A percentile compares a stretch with the other conserved stretches of the same genome.
phyloP scores from a whole-genome alignment of 2,329 filamentous ascomycete species.

The Neofusicoccum sp. region DNA sequence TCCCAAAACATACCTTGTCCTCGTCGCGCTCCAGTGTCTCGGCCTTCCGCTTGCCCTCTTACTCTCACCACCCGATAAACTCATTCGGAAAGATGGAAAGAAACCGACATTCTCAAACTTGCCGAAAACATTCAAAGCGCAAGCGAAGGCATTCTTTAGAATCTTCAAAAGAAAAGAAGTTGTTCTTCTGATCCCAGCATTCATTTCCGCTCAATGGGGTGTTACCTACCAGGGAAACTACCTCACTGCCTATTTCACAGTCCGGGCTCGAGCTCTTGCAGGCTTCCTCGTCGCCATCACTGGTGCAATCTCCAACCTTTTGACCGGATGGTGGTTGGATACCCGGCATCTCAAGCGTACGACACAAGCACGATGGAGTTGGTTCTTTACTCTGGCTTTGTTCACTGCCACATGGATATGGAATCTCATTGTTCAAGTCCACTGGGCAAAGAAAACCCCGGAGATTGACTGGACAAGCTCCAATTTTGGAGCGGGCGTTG shows the following conservation, averaged over 20 bases:
- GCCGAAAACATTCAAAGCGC: constrained; percentile 30
- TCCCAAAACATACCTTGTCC: constrained; percentile 43
- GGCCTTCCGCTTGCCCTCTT: constrained; percentile 50
- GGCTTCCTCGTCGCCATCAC: constrained; percentile 51
- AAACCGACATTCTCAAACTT: constrained; percentile 20
- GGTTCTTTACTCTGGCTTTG: constrained; percentile 44
- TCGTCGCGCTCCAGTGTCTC: constrained; percentile 51
- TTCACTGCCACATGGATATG: constrained; percentile 53
- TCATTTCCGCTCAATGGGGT: constrained; percentile 57
- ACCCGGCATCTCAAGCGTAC: constrained; percentile 45
- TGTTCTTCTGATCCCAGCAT: constrained; percentile 52
- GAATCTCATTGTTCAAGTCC: constrained; percentile 47
- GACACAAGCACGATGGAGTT: constrained; percentile 31
- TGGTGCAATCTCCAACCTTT: constrained; percentile 49
- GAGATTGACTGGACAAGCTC: constrained; percentile 52
- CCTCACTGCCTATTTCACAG: constrained; percentile 56
- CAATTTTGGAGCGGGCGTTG: constrained; percentile 52
- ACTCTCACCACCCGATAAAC: constrained; percentile 50
- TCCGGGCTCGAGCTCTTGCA: constrained; percentile 51
- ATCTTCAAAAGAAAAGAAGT: constrained; percentile 50
- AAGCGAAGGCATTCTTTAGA: constrained; percentile 33
- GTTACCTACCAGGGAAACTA: constrained; percentile 56
- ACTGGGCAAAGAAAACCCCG: background rate
- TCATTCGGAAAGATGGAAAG: constrained; percentile 46
- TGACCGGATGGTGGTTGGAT: constrained; percentile 57